These are phyloP conservation scores for Tricholoma flavovirens DNA, from an alignment of 768 basidiomycete genomes.

Conservation along the genomic window DNA sequence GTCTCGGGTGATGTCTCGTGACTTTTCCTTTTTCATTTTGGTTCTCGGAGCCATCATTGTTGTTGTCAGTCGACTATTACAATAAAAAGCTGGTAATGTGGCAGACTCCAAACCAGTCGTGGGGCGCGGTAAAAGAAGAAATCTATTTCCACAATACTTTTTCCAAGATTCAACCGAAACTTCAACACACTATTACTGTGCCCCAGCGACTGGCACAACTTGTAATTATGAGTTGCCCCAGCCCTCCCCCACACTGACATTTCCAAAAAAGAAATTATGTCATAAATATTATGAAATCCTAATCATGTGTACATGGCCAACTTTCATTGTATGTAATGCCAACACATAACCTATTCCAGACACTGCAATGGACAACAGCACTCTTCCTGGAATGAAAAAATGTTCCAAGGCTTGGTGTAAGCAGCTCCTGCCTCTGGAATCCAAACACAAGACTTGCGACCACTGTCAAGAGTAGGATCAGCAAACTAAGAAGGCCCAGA, in stretches of 20 bases:
- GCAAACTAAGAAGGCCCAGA: neutral
- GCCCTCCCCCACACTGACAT: neutral
- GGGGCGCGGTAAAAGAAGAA: no score
- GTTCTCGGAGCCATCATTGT: no score
- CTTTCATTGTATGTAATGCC: neutral
- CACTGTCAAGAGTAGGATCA: neutral
- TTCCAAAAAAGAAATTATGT: neutral
- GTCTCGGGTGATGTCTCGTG: neutral
- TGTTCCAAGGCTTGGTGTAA: neutral
- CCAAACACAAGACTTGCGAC: neutral
- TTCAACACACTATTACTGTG: no score
- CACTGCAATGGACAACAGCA: neutral
- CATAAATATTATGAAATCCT: neutral
- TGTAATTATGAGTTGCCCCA: neutral
- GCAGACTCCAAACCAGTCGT: no score
- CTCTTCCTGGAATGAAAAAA: neutral
- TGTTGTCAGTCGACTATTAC: no score
- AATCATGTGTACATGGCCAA: neutral
- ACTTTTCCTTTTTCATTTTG: no score
- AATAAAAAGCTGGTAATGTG: no score
- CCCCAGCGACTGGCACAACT: no score
- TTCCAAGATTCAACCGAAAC: no score
- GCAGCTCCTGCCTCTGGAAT: neutral
- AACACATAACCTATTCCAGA: neutral
- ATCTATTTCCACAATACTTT: no score